Evolutionary conservation across 495 filamentous ascomycete species (phyloP), one percentile per base, ranked within the genome.

Genomic region (Hyaloscypha hepaticicola): DNA sequence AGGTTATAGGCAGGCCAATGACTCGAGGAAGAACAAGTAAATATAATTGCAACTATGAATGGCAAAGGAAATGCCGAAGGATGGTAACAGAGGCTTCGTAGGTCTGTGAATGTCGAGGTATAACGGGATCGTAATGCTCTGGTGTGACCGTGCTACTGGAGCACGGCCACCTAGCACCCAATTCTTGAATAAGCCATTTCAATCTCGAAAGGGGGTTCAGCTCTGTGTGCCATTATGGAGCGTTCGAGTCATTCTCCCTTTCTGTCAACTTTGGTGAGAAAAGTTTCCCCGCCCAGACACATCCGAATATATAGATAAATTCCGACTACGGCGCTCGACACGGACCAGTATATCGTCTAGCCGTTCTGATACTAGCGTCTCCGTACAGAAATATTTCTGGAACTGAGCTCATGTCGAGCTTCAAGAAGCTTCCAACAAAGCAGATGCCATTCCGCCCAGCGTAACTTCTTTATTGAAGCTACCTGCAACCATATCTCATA

Each of bases 201-300:
- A 50, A 75, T 89, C 88, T 90, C 77, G 87, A 87, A 85, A 85
- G 84, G 75, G 48, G 33, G 27, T 66, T 69, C 69, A 61, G 27
- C 66, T 71, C 66, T 53, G 62, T 29, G 29, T 84, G 82, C 86
- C 75, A 76, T 72, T 66, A 70, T 72, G 64, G 71, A 71, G 62
- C 66, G 38, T 57, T 69, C 70, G 77, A 80, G 87, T 83, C 87
- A 88, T 88, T 87, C 86, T 89, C 82, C 77, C 67, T 71, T 51
- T 85, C 83, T 85, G 66, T 79, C 74, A 88, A 88, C 84, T 88
- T 89, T 88, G 80, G 75, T 67, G 74, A 73, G 34, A 48, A 69
- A 72, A 68, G 38, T 45, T 45, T 45, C 38, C 38, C 38, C 38
- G 38, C 38, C 14, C 38, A 45, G 38, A 16, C 9, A 45, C 16